Base-by-base conservation (phyloP, 352 stramenopile genomes). In the Phytophthora megakarya region DNA sequence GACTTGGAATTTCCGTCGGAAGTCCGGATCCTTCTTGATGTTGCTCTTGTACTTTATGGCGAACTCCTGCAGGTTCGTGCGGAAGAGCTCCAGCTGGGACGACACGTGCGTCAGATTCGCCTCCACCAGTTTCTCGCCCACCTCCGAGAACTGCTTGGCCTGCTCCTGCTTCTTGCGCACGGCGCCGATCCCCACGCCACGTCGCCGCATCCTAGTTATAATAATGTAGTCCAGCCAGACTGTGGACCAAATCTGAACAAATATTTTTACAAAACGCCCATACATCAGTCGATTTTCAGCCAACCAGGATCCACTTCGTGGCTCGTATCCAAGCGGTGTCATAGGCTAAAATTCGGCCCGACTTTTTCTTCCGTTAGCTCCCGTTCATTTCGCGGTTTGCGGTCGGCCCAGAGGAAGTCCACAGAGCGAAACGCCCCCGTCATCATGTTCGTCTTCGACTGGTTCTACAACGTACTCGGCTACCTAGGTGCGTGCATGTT, bases 1-100 rank as follows among this genome's bases (percentile, higher is more conserved):
- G 59, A 84, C 84, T 65, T 98, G 90, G 68, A 98, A 98, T 55
- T 95, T 90, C 64, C 89, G 86, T 18, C 95, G 89, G 70, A 98
- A 98, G 38, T 96, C 88, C 0, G 95, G 91, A 73, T 98, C 95
- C 52, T 93, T 93, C 72, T 97, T 97, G 72, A 98, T 98, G 60
- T 95, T 91, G 69, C 85, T 90, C 76, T 97, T 98, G 83, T 98
- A 93, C 72, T 98, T 97, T 53, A 88, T 51, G 1, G 95, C 95
- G 61, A 98, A 98, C 51, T 93, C 77, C 67, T 97, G 86, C 49
- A 98, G 75, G 54, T 95, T 93, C n/a, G 75, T 82, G 51, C 95
- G 94, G 71, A 98, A 98, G 0, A 90, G 79, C 45, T 90, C 83
- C 25, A 98, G 73, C 67, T 98, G 84, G 44, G 80, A 67, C 15